Percentiles rank a stretch among this genome's conserved stretches.
phyloP scores from a whole-genome alignment of 2,329 filamentous ascomycete species.

The Volutella citrinella region DNA sequence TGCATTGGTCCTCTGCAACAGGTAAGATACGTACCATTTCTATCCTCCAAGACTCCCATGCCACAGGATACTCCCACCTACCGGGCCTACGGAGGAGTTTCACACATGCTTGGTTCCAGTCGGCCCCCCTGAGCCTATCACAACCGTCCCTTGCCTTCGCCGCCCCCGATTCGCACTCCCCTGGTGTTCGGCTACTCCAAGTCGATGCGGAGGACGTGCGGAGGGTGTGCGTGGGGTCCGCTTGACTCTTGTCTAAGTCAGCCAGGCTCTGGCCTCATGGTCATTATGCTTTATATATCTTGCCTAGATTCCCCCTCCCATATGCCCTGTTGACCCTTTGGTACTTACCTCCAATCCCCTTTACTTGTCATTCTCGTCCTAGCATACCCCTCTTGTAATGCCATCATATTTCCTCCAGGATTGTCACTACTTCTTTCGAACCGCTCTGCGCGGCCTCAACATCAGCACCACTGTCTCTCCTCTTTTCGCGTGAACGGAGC shows the following conservation, averaged over 20 bases:
- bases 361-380: constrained; percentile 6
- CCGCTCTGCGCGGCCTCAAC: constrained; percentile 79
- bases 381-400: constrained; percentile 55
- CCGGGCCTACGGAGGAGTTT: constrained; percentile 25
- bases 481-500: constrained; percentile 59
- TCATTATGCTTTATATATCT: constrained; percentile 25
- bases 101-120: constrained; percentile 6
- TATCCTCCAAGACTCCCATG: too few relatives aligned
- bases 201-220: constrained; percentile 19
- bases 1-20: too few relatives aligned
- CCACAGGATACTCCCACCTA: constrained; percentile 7
- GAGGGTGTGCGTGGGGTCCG: constrained; percentile 22
- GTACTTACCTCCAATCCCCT: constrained; percentile 10
- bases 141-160: constrained; percentile 9
- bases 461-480: constrained; percentile 77
- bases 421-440: constrained; percentile 92
- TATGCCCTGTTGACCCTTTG: constrained; percentile 5
- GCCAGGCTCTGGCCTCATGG: constrained; percentile 23
- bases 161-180: constrained; percentile 11
- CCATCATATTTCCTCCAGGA: constrained; percentile 79
- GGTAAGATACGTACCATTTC: too few relatives aligned
- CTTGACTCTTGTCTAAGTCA: constrained; percentile 30
- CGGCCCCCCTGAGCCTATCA: constrained; percentile 14
- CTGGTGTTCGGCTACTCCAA: constrained; percentile 18
- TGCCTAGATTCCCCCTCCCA: constrained; percentile 18